These are phyloP conservation scores for Penicillium subrubescens DNA, from an alignment of 495 filamentous ascomycete species.

Conservation along the genomic window DNA sequence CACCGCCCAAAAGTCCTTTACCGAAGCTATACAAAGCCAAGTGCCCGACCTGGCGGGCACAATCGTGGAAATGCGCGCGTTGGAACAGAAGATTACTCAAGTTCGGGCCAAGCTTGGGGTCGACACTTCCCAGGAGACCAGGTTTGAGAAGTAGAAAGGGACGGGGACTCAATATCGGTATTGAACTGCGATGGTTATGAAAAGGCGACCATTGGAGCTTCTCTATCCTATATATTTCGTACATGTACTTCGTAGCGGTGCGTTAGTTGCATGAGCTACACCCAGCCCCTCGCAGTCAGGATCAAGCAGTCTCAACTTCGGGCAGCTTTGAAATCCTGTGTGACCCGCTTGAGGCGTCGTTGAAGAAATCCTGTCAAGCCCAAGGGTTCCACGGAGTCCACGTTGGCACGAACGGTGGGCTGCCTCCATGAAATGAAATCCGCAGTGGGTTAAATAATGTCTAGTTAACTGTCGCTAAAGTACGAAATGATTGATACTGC, in stretches of 20 bases:
- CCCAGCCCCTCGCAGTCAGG: not conserved
- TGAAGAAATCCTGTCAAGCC: constrained; percentile 4
- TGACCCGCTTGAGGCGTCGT: constrained; percentile 1
- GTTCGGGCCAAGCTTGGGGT: constrained; percentile 38
- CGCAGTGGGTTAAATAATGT: no score
- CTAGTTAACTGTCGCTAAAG: not conserved
- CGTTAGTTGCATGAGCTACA: not conserved
- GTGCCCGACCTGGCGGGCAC: constrained; percentile 49
- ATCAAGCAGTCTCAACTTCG: not conserved
- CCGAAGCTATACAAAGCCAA: constrained; percentile 34
- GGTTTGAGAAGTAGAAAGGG: not conserved
- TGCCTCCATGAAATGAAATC: not conserved
- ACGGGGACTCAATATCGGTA: not conserved
- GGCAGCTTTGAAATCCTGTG: not conserved
- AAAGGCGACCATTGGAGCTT: not conserved
- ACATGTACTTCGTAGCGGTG: not conserved
- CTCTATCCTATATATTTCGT: not conserved
- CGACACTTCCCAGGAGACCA: constrained; percentile 1
- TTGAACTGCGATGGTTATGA: not conserved
- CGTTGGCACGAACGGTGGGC: constrained; percentile 5
- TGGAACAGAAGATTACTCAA: constrained; percentile 68
- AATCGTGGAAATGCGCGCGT: constrained; percentile 66
- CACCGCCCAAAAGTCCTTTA: constrained; percentile 57
- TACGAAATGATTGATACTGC: not conserved
- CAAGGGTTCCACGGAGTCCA: not conserved